Conservation (phyloP, 2,329 filamentous ascomycete species). For the Sporothrix brunneoviolacea region DNA sequence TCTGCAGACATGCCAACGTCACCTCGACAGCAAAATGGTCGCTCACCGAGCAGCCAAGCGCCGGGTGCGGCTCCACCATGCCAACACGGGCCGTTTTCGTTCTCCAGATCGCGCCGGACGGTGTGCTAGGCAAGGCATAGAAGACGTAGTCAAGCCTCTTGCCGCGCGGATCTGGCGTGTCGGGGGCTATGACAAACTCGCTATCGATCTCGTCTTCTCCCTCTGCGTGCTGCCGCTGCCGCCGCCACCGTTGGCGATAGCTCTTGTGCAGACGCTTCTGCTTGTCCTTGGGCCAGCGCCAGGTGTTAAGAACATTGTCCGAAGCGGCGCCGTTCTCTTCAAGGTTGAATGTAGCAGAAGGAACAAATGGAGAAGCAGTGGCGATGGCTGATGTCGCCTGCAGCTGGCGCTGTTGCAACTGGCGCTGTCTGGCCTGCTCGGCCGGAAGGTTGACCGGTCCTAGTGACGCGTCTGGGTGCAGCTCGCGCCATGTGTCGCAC, state of each 20-base stretch:
- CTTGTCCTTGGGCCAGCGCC: slow-evolving; percentile 63
- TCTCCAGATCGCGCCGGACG: slow-evolving; percentile 47
- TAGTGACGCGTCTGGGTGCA: slow-evolving; percentile 83
- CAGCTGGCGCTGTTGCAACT: slow-evolving; percentile 21
- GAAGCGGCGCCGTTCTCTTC: slow-evolving; percentile 79
- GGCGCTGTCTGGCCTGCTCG: slow-evolving; percentile 59
- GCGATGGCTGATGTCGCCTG: too few species aligned
- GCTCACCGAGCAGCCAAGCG: slow-evolving; percentile 76
- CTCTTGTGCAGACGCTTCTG: slow-evolving; percentile 14
- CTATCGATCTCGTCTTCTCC: background rate
- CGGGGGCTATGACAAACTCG: slow-evolving; percentile 36
- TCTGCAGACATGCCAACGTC: slow-evolving; percentile 47
- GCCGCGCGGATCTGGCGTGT: slow-evolving; percentile 63
- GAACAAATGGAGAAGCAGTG: too few species aligned
- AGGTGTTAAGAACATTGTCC: slow-evolving; percentile 81
- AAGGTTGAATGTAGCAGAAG: slow-evolving; percentile 72
- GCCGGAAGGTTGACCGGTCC: slow-evolving; percentile 57
- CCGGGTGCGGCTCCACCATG: slow-evolving; percentile 75
- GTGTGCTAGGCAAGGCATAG: too few species aligned
- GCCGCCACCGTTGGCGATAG: background rate
- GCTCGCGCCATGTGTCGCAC: slow-evolving; percentile 73
- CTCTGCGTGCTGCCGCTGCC: background rate
- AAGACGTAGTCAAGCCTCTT: slow-evolving; percentile 96
- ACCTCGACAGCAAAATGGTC: slow-evolving; percentile 92
- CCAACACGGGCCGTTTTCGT: slow-evolving; percentile 66